These are phyloP conservation scores for Penicillium daleae DNA, from an alignment of 495 filamentous ascomycete species.

Conservation along the genomic window DNA sequence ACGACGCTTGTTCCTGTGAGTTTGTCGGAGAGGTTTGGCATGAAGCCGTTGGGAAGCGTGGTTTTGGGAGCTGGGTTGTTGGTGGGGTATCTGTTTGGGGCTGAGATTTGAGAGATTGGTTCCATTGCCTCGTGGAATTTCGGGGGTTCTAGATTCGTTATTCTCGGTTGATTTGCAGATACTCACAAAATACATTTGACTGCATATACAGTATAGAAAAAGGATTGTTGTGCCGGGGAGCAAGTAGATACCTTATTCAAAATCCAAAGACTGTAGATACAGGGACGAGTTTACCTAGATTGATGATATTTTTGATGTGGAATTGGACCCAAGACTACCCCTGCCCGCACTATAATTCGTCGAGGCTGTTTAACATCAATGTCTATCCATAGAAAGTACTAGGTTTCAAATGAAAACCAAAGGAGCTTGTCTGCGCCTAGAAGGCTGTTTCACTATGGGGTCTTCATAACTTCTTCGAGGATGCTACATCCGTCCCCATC, in stretches of 20 bases:
- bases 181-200: no score
- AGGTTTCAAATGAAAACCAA: not conserved
- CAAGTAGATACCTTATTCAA: no score
- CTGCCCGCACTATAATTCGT: not conserved
- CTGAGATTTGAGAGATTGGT: constrained; percentile 5
- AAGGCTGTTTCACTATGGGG: not conserved
- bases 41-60: not conserved
- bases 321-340: no score
- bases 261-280: no score
- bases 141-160: not conserved
- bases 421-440: not conserved
- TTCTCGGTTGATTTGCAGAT: not conserved
- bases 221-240: no score
- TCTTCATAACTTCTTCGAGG: no score
- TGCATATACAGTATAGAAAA: no score
- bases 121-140: no score
- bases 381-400: not conserved
- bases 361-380: not conserved
- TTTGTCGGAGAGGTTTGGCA: constrained; percentile 4
- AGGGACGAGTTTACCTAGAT: no score
- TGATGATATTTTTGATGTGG: no score
- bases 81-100: not conserved
- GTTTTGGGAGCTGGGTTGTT: not conserved
- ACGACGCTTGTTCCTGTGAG: constrained; percentile 6
- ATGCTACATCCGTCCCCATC: no score